Evolutionary conservation across 2,329 filamentous ascomycete genomes (phyloP), one percentile per base, ranked within the genome.

Genomic region (Didymella exigua): DNA sequence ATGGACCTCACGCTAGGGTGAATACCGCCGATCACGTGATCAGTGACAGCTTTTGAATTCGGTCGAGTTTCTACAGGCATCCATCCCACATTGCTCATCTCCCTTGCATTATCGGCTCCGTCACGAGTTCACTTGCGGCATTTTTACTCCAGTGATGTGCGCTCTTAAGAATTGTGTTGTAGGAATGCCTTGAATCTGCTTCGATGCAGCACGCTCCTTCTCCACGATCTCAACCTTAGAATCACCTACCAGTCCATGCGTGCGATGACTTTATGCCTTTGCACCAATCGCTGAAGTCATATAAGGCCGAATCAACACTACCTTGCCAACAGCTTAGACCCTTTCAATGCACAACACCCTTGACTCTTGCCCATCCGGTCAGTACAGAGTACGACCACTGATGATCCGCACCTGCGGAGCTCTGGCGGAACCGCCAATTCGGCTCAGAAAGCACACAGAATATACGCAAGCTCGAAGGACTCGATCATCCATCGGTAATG

Each of bases 401-500:
- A 26, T 26, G 24, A 26, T 9, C 24, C 24, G n/a, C n/a, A n/a
- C n/a, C n/a, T n/a, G n/a, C n/a, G n/a, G n/a, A 30, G 11, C 29
- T 30, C 11, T 30, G 10, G 11, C 29, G 10, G 14, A 9, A 30
- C 9, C 10, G 14, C 9, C 9, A 4, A 30, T 13, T 13, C 14
- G 29, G 8, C 29, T 30, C 29, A 30, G 29, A 30, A 13, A 30
- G 29, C 29, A 30, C 11, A 30, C 11, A 13, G 10, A 40, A n/a
- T 8, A 3, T 30, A 43, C 5, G 27, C 27, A 19, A 44, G 41
- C 41, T 44, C 29, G 29, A 58, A 54, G n/a, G 24, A 47, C 11
- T 53, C 47, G 6, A 18, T 42, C 18, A n/a, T 55, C 82, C 82
- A 86, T 0, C 79, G 82, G 59, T 78, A 71, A 1, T 77, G 66